Evolutionary conservation across 2,329 filamentous ascomycete species (phyloP).

Genomic region (Drechslera avenae): DNA sequence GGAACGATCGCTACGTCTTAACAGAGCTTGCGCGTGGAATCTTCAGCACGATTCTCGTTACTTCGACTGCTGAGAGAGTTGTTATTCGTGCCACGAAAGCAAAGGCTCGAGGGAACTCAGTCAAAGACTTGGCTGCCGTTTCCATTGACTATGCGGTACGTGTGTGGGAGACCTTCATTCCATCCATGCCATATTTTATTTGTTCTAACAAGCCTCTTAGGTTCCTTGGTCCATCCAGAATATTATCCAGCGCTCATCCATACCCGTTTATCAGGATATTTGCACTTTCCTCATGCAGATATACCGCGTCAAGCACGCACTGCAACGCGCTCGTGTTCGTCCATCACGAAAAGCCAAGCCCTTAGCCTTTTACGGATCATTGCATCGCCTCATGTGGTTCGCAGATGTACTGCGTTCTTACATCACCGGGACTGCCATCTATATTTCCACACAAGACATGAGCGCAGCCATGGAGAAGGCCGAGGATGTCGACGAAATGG

Average conservation of each 20-base stretch:
- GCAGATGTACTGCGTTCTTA: slow-evolving; percentile 76
- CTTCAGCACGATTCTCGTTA: slow-evolving; percentile 58
- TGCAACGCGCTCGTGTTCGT: slow-evolving; percentile 59
- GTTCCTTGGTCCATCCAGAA: slow-evolving; percentile 68
- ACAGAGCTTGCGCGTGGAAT: slow-evolving; percentile 78
- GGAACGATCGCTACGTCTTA: slow-evolving; percentile 82
- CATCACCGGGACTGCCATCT: slow-evolving; percentile 73
- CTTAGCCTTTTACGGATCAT: slow-evolving; percentile 57
- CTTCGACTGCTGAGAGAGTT: slow-evolving; percentile 66
- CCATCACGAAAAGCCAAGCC: background rate
- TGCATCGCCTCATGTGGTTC: slow-evolving; percentile 78
- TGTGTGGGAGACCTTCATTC: slow-evolving; percentile 37
- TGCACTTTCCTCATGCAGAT: slow-evolving; percentile 80
- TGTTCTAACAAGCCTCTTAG: slow-evolving; percentile 13
- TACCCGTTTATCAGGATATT: slow-evolving; percentile 70
- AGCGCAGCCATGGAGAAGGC: slow-evolving; percentile 62
- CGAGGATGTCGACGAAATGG: slow-evolving; percentile 81
- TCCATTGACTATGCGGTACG: slow-evolving; percentile 70
- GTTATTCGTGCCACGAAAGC: slow-evolving; percentile 60
- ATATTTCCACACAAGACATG: slow-evolving; percentile 64
- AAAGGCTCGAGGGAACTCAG: slow-evolving; percentile 60
- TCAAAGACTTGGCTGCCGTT: slow-evolving; percentile 68
- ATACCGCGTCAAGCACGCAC: slow-evolving; percentile 69
- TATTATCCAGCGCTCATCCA: slow-evolving; percentile 69
- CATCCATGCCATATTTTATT: background rate